Conservation (phyloP, 2,329 filamentous ascomycete species). For the Sphaerostilbella broomeana region DNA sequence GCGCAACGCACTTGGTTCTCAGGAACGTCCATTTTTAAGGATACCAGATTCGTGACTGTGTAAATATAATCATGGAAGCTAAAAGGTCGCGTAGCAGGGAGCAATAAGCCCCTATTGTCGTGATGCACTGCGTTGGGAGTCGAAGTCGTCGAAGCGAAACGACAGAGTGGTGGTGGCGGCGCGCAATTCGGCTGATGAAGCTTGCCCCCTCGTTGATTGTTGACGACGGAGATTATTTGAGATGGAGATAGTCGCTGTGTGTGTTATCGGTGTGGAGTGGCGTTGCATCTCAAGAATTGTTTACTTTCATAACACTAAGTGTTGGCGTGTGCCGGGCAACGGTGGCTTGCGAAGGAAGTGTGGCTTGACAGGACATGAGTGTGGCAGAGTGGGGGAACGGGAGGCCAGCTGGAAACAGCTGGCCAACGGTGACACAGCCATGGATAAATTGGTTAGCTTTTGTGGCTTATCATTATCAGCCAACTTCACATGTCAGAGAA, state of each 20-base stretch:
- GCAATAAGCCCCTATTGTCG: constrained; percentile 7
- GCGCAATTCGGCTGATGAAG: too few relatives aligned
- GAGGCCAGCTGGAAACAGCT: neutral
- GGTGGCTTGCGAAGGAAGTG: constrained; percentile 6
- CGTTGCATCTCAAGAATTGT: neutral
- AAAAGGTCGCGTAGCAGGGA: constrained; percentile 9
- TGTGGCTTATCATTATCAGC: too few relatives aligned
- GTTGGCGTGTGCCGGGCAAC: constrained; percentile 8
- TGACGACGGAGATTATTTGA: constrained; percentile 6
- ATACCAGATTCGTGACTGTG: constrained; percentile 14
- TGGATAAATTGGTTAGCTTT: too few relatives aligned
- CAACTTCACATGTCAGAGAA: constrained; percentile 20
- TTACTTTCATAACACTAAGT: constrained; percentile 1
- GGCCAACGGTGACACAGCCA: too few relatives aligned
- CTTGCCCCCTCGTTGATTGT: constrained; percentile 4
- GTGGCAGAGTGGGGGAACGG: too few relatives aligned
- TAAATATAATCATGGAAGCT: neutral
- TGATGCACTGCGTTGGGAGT: too few relatives aligned
- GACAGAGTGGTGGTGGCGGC: neutral
- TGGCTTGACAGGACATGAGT: too few relatives aligned
- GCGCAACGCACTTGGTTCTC: constrained; percentile 31
- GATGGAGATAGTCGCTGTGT: constrained; percentile 6
- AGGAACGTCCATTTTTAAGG: constrained; percentile 26
- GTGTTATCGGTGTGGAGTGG: constrained; percentile 12
- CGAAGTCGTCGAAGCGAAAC: constrained; percentile 2